phyloP scores from a whole-genome alignment of 2,329 filamentous ascomycete genomes.

The Parastagonospora nodorum region DNA sequence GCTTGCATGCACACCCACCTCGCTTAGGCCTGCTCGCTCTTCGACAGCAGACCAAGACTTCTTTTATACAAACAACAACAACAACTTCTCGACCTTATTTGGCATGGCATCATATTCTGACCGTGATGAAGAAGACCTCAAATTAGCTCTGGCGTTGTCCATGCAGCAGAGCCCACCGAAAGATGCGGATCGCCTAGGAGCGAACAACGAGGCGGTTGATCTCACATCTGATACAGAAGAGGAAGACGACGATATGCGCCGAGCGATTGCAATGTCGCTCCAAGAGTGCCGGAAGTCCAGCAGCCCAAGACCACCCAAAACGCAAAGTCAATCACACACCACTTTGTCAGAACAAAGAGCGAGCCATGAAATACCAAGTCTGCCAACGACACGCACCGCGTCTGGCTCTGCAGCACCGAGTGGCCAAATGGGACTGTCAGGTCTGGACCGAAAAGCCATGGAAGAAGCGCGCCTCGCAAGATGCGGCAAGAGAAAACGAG shows the following conservation, averaged over 20 bases:
- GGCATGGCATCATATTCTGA: slow-evolving; percentile 23
- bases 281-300: slow-evolving; percentile 6
- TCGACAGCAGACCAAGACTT: too few species aligned
- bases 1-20: background rate
- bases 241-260: slow-evolving; percentile 28
- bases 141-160: slow-evolving; percentile 36
- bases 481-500: slow-evolving; percentile 64
- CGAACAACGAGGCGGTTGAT: slow-evolving; percentile 14
- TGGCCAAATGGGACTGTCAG: slow-evolving; percentile 36
- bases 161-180: slow-evolving; percentile 22
- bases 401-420: background rate
- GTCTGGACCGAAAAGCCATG: slow-evolving; percentile 80
- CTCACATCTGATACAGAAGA: slow-evolving; percentile 23
- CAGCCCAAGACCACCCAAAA: background rate
- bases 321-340: background rate
- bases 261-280: slow-evolving; percentile 37
- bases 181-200: background rate
- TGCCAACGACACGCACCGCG: background rate
- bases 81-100: background rate
- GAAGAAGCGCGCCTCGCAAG: slow-evolving; percentile 81
- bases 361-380: background rate
- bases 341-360: background rate
- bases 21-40: background rate
- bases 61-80: slow-evolving; percentile 1
- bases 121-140: slow-evolving; percentile 37